phyloP scores from a whole-genome alignment of 768 basidiomycete genomes.

The Rhodotorula babjevae region DNA sequence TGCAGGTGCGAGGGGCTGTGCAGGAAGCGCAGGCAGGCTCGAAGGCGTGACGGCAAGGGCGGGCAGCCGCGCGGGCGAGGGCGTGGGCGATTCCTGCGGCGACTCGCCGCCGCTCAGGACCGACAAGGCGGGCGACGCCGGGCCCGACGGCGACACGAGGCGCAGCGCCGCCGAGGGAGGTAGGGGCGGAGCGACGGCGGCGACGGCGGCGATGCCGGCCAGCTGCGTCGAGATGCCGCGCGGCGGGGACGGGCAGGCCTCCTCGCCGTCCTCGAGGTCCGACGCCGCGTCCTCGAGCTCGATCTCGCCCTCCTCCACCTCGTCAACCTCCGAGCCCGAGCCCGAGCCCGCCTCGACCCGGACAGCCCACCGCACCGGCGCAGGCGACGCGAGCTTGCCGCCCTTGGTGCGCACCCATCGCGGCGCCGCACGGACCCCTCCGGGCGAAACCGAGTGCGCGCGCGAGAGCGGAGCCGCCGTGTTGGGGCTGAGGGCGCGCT shows the following conservation, averaged over 20 bases:
- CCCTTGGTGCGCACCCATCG: slow-evolving; percentile 8
- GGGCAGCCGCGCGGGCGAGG: neutral
- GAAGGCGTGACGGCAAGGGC: neutral
- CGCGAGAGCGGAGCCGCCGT: neutral
- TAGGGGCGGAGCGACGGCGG: neutral
- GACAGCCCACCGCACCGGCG: neutral
- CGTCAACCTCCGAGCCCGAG: neutral
- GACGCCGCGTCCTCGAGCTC: neutral
- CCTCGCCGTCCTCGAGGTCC: neutral
- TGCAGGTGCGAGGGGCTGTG: no score
- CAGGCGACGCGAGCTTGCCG: neutral
- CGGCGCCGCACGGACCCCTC: neutral
- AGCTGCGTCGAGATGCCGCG: neutral
- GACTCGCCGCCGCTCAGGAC: slow-evolving; percentile 5
- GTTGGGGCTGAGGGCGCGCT: neutral
- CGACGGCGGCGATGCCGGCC: neutral
- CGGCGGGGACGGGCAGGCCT: neutral
- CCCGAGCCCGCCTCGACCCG: neutral
- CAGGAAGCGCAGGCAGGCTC: neutral
- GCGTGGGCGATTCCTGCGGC: slow-evolving; percentile 4
- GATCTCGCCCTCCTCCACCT: neutral
- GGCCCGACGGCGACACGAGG: neutral
- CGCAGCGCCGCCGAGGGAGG: neutral
- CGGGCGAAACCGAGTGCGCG: slow-evolving; percentile 11
- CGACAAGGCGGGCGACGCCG: neutral